Percentiles rank a stretch among this genome's conserved stretches.
Evolutionary conservation across 768 basidiomycete genomes (phyloP).

Genomic region (Pleurotus tuoliensis): DNA sequence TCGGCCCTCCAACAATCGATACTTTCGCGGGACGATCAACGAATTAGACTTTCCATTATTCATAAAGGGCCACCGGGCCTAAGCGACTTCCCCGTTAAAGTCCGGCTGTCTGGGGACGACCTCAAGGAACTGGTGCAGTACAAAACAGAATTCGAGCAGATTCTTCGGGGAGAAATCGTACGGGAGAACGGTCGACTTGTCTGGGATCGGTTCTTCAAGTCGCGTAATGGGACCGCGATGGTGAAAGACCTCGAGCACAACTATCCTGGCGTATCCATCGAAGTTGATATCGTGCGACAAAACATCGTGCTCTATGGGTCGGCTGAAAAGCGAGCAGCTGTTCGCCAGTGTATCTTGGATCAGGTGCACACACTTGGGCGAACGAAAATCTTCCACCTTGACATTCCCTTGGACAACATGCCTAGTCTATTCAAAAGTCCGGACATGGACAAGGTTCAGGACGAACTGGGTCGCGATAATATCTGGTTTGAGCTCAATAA

Average conservation of each 20-base stretch:
- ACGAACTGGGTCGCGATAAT: conserved; percentile 53
- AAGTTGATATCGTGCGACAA: conserved; percentile 35
- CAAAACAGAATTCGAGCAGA: conserved; percentile 58
- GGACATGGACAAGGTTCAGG: conserved; percentile 41
- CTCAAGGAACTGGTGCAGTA: conserved; percentile 47
- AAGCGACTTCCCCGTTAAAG: conserved; percentile 18
- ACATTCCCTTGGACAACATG: conserved; percentile 41
- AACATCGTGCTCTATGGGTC: conserved; percentile 55
- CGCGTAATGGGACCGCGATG: conserved; percentile 37
- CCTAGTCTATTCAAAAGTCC: conserved; percentile 39
- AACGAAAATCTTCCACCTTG: conserved; percentile 39
- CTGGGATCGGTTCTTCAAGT: conserved; percentile 65
- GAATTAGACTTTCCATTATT: conserved; percentile 19
- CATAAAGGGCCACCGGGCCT: conserved; percentile 3
- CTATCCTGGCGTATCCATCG: conserved; percentile 39
- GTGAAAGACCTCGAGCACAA: conserved; percentile 37
- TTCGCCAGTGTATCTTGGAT: conserved; percentile 41
- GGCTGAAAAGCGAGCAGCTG: conserved; percentile 32
- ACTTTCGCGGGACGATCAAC: conserved; percentile 22
- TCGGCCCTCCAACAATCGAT: conserved; percentile 35
- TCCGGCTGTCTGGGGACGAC: conserved; percentile 50
- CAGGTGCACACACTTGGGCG: conserved; percentile 42
- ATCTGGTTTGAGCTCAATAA: conserved; percentile 43
- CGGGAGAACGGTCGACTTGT: conserved; percentile 41
- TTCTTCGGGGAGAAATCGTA: conserved; percentile 59